Evolutionary conservation across 257 asterid genomes (phyloP).

Genomic region (Catharanthus roseus): DNA sequence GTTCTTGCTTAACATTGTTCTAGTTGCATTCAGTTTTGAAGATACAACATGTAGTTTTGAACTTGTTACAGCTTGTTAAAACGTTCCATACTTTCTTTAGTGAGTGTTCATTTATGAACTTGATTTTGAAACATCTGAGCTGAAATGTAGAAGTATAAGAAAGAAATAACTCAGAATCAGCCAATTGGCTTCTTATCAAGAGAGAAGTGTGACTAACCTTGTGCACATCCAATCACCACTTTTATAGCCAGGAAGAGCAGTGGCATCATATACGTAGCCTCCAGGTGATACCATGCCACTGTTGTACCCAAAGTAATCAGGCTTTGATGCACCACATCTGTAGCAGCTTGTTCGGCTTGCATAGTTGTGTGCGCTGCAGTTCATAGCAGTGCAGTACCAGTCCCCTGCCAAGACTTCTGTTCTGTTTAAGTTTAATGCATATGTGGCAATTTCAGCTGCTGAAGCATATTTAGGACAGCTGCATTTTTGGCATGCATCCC

Average conservation of each 20-base stretch:
- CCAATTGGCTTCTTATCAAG: not conserved
- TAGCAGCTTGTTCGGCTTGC: constrained; percentile 78
- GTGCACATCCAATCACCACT: constrained; percentile 85
- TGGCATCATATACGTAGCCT: constrained; percentile 41
- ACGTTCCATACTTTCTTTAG: not conserved
- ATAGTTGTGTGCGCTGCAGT: constrained; percentile 80
- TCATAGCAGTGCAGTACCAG: constrained; percentile 61
- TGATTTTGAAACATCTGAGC: not conserved
- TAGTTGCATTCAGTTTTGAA: not conserved
- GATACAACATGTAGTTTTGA: not conserved
- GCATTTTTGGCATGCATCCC: constrained; percentile 71
- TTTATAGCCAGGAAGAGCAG: constrained; percentile 77
- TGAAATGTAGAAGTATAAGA: not conserved
- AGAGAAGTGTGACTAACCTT: constrained; percentile 30
- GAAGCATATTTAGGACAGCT: constrained; percentile 69
- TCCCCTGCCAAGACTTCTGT: constrained; percentile 65
- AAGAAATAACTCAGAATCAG: not conserved
- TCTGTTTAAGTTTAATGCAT: constrained; percentile 32
- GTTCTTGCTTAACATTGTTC: not conserved
- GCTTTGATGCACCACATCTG: constrained; percentile 44
- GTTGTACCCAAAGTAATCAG: constrained; percentile 42
- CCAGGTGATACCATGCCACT: constrained; percentile 41
- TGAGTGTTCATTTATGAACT: not conserved
- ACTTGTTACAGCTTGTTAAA: not conserved
- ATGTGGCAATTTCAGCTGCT: constrained; percentile 38